These are phyloP conservation scores for Nannochloropsis granulata DNA, from an alignment of 108 stramenopile species.

Conservation along the genomic window DNA sequence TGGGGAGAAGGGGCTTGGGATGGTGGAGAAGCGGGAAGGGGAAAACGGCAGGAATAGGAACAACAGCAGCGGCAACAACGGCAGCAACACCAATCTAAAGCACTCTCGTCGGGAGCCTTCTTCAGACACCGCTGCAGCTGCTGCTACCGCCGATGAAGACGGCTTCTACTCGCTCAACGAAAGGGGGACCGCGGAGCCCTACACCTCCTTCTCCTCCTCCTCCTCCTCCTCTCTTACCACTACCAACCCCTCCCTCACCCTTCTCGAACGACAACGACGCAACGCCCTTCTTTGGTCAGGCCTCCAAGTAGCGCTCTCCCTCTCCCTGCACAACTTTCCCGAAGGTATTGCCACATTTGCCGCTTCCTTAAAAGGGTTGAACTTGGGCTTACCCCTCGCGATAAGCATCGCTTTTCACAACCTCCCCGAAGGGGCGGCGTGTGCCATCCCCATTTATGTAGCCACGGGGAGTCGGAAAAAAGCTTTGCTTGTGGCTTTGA, in stretches of 20 bases:
- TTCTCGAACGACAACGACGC: neutral
- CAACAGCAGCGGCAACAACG: neutral
- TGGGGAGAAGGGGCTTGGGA: neutral
- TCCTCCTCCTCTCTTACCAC: too few species aligned
- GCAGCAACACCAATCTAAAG: neutral
- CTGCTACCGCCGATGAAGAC: neutral
- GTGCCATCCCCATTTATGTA: slow-evolving; percentile 69
- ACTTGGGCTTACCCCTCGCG: slow-evolving; percentile 52
- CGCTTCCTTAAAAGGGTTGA: slow-evolving; percentile 50
- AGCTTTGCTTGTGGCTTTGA: slow-evolving; percentile 48
- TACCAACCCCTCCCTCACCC: neutral
- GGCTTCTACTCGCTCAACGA: neutral
- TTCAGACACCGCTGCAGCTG: neutral
- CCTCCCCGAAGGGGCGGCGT: slow-evolving; percentile 70
- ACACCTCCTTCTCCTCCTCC: neutral
- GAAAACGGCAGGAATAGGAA: neutral
- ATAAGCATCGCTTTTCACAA: slow-evolving; percentile 76
- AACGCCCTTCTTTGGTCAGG: slow-evolving; percentile 24
- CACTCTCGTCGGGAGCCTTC: neutral
- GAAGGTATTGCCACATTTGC: slow-evolving; percentile 78
- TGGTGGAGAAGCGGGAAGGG: neutral
- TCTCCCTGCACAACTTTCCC: slow-evolving; percentile 72
- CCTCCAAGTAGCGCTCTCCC: slow-evolving; percentile 53
- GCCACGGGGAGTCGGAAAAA: slow-evolving; percentile 57
- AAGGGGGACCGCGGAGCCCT: neutral